phyloP scores from a whole-genome alignment of 1,139 yeast genomes.

The Taiozyma sp. region DNA sequence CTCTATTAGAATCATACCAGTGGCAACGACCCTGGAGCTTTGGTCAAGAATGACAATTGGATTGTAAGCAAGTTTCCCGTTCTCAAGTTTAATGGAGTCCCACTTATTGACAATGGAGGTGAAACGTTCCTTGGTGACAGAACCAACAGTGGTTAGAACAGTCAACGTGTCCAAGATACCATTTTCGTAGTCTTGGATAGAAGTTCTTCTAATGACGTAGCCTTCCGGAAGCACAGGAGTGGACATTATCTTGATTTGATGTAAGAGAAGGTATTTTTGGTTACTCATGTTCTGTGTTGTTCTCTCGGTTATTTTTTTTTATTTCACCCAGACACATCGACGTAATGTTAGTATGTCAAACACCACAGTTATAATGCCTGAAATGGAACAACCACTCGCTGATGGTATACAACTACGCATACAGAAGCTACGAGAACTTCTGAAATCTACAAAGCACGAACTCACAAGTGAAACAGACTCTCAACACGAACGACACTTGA shows the following conservation, averaged over 20 bases:
- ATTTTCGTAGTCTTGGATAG: conserved; percentile 39
- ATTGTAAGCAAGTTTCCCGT: conserved; percentile 41
- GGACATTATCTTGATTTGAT: not conserved
- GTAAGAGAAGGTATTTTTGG: not conserved
- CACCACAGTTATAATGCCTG: not conserved
- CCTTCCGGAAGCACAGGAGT: conserved; percentile 38
- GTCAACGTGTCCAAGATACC: conserved; percentile 47
- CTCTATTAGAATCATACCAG: conserved; percentile 52
- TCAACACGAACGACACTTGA: conserved; percentile 10
- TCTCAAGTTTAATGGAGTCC: conserved; percentile 30
- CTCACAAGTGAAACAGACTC: not conserved
- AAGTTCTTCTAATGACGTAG: conserved; percentile 47
- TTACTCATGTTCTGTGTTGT: not conserved
- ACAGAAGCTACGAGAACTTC: not conserved
- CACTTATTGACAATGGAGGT: conserved; percentile 42
- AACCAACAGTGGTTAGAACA: conserved; percentile 64
- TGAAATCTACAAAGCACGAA: not conserved
- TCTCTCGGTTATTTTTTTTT: not conserved
- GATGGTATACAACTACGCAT: not conserved
- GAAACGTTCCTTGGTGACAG: conserved; percentile 41
- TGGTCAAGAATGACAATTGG: conserved; percentile 50
- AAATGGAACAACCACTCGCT: not conserved
- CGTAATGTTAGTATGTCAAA: not conserved
- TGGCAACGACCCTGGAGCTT: conserved; percentile 41
- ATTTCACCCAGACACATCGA: not conserved